Base-by-base conservation (phyloP, 2,329 filamentous ascomycete genomes). In the Celoporthe dispersa region DNA sequence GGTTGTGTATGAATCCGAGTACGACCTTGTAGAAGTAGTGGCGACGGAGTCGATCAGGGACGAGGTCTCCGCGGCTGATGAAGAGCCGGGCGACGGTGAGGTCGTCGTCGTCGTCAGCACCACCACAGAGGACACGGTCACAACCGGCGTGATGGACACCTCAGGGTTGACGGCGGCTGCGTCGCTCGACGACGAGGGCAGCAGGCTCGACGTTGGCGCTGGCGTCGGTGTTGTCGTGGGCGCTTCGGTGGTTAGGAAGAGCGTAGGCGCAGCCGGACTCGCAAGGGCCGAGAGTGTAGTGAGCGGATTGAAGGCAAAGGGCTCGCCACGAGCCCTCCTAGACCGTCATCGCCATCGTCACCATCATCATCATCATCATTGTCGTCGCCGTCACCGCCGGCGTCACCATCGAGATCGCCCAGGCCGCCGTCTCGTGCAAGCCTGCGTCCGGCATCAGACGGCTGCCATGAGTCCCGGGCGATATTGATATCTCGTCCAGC, bases 61-160 rank as follows among this genome's bases (percentile, higher is more conserved):
- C 48, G 57, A 37, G 33, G 57, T 60, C 22, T 35, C 33, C 1
- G 57, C n/a, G 57, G 16, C 4, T 35, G 31, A 59, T 14, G 31
- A 22, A 59, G 31, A 39, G 39, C 6, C 4, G 41, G 53, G 25
- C 59, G 33, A 63, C 41, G 44, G 28, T 28, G 66, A 63, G 2
- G 44, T 68, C 31, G 71, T 72, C 3, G 70, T 71, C 72, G 69
- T 67, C n/a, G 33, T 16, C 25, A 73, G 12, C 5, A 73, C 67
- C 25, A 73, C 70, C n/a, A 73, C 69, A 22, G 63, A 70, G 22
- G 66, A 70, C 22, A 72, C 69, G 7, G 72, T 64, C 6, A 72
- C 62, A n/a, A 61, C 31, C 25, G 71, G 41, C 60, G 65, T 39
- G 12, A 51, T 31, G 16, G 37, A 41, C 28, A 60, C 22, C 62